Evolutionary conservation across 2,329 filamentous ascomycete species (phyloP), one percentile per base, ranked within the genome.

Genomic region (Ceratocystis albifundus): DNA sequence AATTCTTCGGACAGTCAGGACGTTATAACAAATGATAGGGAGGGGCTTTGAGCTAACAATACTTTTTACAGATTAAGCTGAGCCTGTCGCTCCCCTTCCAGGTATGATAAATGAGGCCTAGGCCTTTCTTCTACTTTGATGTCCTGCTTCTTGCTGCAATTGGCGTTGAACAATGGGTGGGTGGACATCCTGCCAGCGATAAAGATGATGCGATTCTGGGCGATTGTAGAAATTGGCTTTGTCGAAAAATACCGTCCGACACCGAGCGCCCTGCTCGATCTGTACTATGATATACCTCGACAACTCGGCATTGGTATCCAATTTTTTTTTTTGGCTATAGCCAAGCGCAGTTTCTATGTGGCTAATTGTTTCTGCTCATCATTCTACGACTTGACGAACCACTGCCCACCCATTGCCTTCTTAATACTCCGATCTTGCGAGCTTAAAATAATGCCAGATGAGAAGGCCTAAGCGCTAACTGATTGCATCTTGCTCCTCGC

Each of bases 41-140:
- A 28, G 28, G 53, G 53, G 53, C 30, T 57, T 32, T 66, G 65
- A 69, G 70, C 73, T 74, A 71, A 75, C 70, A 67, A 65, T 63
- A 67, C 48, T 62, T 32, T 32, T 32, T 57, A 68, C 72, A 87
- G 85, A 96, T 99, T 84, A 95, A 96, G 87, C 87, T 99, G 82
- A 96, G 90, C 83, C 84, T 99, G 82, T 86, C 89, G 77, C 89
- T 99, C 74, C 94, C 94, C 81, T 93, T 97, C 82, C 89, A 96
- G 91, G 94, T 97, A 90, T 80, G 89, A 75, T 32, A 25, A 55
- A 44, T 46, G 32, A 44, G 41, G 22, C 1, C 41, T 20, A 28
- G 45, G 7, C 5, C 20, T 48, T 59, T 65, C 32, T 57, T 57
- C 15, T 62, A 8, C 20, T 8, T 50, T 50, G n/a, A 20, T 20